Percentiles rank a stretch among this genome's conserved stretches.
These are phyloP conservation scores for Chalciporus piperatus DNA, from an alignment of 768 basidiomycete species.

Conservation along the genomic window DNA sequence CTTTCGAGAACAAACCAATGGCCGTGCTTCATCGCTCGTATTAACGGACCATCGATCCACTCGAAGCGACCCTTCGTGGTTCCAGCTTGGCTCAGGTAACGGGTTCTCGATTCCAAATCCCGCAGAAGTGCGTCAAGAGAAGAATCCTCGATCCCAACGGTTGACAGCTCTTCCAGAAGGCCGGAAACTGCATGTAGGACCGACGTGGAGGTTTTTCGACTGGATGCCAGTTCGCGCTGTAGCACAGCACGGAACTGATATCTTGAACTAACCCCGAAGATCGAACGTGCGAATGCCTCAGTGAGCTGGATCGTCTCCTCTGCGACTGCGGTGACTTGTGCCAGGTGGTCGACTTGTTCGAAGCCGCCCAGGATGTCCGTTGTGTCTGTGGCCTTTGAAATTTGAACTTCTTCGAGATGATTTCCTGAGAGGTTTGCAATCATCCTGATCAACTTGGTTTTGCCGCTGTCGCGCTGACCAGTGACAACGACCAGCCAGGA, in stretches of 20 bases:
- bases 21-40: slow-evolving; percentile 81
- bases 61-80: slow-evolving; percentile 63
- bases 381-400: slow-evolving; percentile 88
- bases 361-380: slow-evolving; percentile 94
- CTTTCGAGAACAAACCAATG: slow-evolving; percentile 89
- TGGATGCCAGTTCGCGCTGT: slow-evolving; percentile 15
- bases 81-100: slow-evolving; percentile 17
- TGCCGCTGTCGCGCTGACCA: slow-evolving; percentile 72
- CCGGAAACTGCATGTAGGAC: slow-evolving; percentile 24
- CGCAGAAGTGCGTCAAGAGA: slow-evolving; percentile 12
- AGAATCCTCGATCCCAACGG: slow-evolving; percentile 7
- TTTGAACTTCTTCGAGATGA: slow-evolving; percentile 63
- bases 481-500: slow-evolving; percentile 90
- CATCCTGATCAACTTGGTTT: slow-evolving; percentile 68
- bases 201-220: slow-evolving; percentile 15
- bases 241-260: slow-evolving; percentile 15
- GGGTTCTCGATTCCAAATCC: slow-evolving; percentile 21
- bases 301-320: slow-evolving; percentile 40
- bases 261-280: slow-evolving; percentile 17
- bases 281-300: slow-evolving; percentile 39
- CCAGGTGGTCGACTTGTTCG: slow-evolving; percentile 77
- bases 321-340: slow-evolving; percentile 36
- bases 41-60: slow-evolving; percentile 93
- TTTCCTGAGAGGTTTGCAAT: slow-evolving; percentile 73
- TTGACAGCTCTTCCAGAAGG: slow-evolving; percentile 30